Conservation (phyloP, 345 rosid species). For the Toxicodendron radicans region DNA sequence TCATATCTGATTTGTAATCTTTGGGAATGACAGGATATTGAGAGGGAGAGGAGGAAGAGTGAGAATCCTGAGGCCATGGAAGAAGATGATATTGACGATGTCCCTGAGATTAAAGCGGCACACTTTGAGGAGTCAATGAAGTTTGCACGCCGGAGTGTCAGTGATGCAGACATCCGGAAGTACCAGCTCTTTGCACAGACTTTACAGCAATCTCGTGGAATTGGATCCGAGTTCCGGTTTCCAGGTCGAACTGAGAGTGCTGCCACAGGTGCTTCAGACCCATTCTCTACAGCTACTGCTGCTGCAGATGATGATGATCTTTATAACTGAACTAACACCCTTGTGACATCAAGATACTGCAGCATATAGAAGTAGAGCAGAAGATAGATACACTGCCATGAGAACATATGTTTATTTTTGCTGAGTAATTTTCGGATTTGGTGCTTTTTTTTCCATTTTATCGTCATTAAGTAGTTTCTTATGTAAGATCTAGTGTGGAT, state of each 20-base stretch:
- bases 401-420: neutral
- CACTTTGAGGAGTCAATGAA: constrained; percentile 42
- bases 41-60: constrained; percentile 28
- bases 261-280: constrained; percentile 23
- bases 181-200: constrained; percentile 37
- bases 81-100: constrained; percentile 36
- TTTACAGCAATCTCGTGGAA: constrained; percentile 35
- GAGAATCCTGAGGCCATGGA: constrained; percentile 41
- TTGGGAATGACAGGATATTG: constrained; percentile 31
- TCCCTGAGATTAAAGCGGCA: constrained; percentile 29
- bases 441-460: too few relatives aligned
- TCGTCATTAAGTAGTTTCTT: too few relatives aligned
- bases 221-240: constrained; percentile 33
- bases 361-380: neutral
- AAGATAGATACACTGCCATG: neutral
- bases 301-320: constrained; percentile 36
- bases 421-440: too few relatives aligned
- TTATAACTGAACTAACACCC: constrained; percentile 20
- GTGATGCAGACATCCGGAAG: constrained; percentile 35
- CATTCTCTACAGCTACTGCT: constrained; percentile 11
- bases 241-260: constrained; percentile 17
- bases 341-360: neutral
- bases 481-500: too few relatives aligned
- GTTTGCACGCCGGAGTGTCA: constrained; percentile 34
- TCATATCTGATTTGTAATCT: neutral